Evolutionary conservation across 192 early-diverging fungal genomes (phyloP), one percentile per base, ranked within the genome.

Genomic region (Entomortierella parvispora): DNA sequence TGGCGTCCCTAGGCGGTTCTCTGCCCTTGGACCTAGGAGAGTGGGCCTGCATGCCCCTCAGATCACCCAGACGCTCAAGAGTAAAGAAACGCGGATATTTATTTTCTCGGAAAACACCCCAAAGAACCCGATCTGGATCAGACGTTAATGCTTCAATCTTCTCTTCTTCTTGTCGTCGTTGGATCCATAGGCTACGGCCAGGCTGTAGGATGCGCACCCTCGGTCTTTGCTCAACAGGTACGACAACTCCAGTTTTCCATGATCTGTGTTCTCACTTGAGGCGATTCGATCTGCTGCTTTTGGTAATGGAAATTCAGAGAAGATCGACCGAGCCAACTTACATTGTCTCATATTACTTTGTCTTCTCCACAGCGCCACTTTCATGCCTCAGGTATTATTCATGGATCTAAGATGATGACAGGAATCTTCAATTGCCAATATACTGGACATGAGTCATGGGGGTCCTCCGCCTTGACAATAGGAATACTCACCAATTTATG

Each of bases 321-420:
- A 29, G 8, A 32, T 31, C 25, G 51, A 31, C 32, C 29, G n/a
- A n/a, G n/a, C n/a, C n/a, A n/a, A 28, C 57, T 18, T 11, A 43
- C 37, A 34, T 45, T 42, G 28, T 42, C 23, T 26, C 34, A 59
- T 29, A n/a, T n/a, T n/a, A n/a, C n/a, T n/a, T n/a, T n/a, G n/a
- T n/a, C n/a, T n/a, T n/a, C n/a, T n/a, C n/a, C n/a, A n/a, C n/a
- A 77, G 74, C 60, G 74, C 17, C 40, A 53, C 48, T 77, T 77
- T 40, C 74, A 77, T 58, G 74, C 74, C 26, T 77, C 74, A 63
- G 64, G 71, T 75, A 75, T 10, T 9, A 17, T 20, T 29, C 14
- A 42, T 56, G 18, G 7, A 17, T 29, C 3, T 34, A 15, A 0
- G 33, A 22, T 22, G 33, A 40, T 22, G 43, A 18, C 40, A 15